Base-by-base conservation (phyloP, 495 filamentous ascomycete species). In the Neurospora pannonica region DNA sequence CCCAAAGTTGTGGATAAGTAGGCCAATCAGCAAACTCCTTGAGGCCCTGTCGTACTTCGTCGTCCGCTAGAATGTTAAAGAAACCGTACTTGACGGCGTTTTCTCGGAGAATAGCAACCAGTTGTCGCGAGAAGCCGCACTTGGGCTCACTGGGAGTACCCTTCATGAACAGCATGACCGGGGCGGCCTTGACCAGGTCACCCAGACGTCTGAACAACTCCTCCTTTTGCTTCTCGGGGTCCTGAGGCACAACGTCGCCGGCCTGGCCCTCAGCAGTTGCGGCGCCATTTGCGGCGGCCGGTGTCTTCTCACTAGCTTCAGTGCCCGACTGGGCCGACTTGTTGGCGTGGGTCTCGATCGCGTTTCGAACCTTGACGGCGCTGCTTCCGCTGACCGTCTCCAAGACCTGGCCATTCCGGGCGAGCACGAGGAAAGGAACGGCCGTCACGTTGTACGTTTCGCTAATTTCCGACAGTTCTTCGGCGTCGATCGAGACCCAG, bases 1-100 rank as follows among this genome's bases (percentile, higher is more conserved):
- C 86, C 88, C 93, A 98, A 71, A 98, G 83, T 82, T 98, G 95
- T 17, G 95, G 94, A 83, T 93, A 99, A 1, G 96, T 99, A 3
- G 96, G 97, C 96, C 96, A 98, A 69, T 97, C 95, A 13, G 94
- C 93, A 82, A 92, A 97, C 80, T 92, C 90, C 87, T 98, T 99
- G 78, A 99, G 82, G 6, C 96, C 96, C 84, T 98, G 95, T 43
- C 96, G 87, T 21, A 99, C 97, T 76, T 98, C 96, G 78, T 99
- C 96, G 82, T 99, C 96, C 75, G 96, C 96, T 72, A 99, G 83
- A 76, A 97, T 98, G 79, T 99, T 98, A 84, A 99, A 99, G 87
- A 98, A 98, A 8, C 96, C 97, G 83, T 98, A 99, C 80, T 95
- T 92, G 43, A 99, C 92, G 71, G 91, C 91, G 74, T 91, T 89